Evolutionary conservation across 805 yeast genomes (phyloP), one percentile per base, ranked within the genome.

Genomic region (Wickerhamomyces pijperi): DNA sequence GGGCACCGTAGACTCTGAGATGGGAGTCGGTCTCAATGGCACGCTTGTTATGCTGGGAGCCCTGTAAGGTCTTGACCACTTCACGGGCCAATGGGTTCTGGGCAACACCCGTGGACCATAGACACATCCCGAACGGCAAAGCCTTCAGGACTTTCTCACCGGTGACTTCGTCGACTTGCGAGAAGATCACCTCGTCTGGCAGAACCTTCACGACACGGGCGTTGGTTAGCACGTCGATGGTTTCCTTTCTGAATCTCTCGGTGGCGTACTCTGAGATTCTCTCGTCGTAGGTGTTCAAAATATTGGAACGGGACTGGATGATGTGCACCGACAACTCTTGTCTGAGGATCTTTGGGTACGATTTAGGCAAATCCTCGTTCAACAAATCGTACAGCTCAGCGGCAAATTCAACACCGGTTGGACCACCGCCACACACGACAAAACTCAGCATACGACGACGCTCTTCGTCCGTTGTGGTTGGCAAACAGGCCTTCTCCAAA

Each of bases 1-100:
- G 81, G 4, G 83, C 74, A 21, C 87, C 87, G 38, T 76, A 53
- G 9, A 80, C 82, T 45, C 86, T 67, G 46, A 79, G 58, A 46
- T 80, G 83, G n/a, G 80, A 64, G 54, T 80, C 87, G 1, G 86
- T 79, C 53, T 80, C 86, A 36, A 80, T 72, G n/a, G 86, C 87
- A 47, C 82, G 71, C 49, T 65, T 69, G 53, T 80, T 80, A 46
- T 63, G 64, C 58, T 80, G 86, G 23, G 59, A 53, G 1, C 58
- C 64, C 12, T 55, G 51, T 29, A 80, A 59, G n/a, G 64, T 56
- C 17, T 64, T 58, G 35, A 71, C 78, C 34, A 80, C 64, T 31
- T 67, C 67, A 51, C 68, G 67, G 7, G 83, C 78, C 37, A 80
- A 54, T 14, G 79, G 81, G 43, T 75, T 70, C 48, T 74, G 78